Percentiles rank a stretch among this genome's conserved stretches.
Evolutionary conservation across 108 stramenopile genomes (phyloP).

Genomic region (Cyclostephanos tholiformis): DNA sequence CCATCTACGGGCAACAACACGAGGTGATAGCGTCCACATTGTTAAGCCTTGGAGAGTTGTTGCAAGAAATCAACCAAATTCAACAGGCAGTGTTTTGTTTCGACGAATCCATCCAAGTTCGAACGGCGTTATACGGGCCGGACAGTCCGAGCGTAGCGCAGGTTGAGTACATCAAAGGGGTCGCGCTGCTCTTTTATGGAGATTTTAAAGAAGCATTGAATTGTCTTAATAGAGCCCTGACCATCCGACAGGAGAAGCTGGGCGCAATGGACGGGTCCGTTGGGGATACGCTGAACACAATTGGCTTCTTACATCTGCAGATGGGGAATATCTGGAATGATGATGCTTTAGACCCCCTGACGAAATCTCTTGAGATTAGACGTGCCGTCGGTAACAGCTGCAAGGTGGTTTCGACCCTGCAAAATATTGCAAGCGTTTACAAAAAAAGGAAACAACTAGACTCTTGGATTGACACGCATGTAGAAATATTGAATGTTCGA

Average conservation of each 20-base stretch:
- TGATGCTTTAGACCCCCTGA: conserved; percentile 56
- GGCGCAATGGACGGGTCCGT: conserved; percentile 66
- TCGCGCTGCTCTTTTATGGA: conserved; percentile 60
- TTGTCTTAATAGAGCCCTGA: conserved; percentile 68
- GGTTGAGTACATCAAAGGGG: conserved; percentile 77
- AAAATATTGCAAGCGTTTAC: conserved; percentile 81
- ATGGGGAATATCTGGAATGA: conserved; percentile 57
- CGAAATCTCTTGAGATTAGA: conserved; percentile 72
- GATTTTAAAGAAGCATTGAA: conserved; percentile 58
- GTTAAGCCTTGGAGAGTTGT: conserved; percentile 76
- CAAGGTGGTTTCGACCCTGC: conserved; percentile 78
- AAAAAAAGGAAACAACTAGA: conserved; percentile 56
- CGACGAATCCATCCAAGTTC: conserved; percentile 69
- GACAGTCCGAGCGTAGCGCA: conserved; percentile 68
- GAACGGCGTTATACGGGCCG: conserved; percentile 50
- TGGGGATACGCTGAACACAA: conserved; percentile 79
- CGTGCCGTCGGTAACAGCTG: conserved; percentile 61
- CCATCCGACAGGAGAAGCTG: conserved; percentile 61
- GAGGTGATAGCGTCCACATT: conserved; percentile 70
- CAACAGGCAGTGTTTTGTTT: conserved; percentile 63
- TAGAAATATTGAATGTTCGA: conserved; percentile 33
- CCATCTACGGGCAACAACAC: conserved; percentile 68
- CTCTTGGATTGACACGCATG: conserved; percentile 29
- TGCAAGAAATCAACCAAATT: conserved; percentile 71
- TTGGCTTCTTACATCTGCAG: conserved; percentile 73